Evolutionary conservation across 2,329 filamentous ascomycete genomes (phyloP), one percentile per base, ranked within the genome.

Genomic region (Cytospora leucostoma): DNA sequence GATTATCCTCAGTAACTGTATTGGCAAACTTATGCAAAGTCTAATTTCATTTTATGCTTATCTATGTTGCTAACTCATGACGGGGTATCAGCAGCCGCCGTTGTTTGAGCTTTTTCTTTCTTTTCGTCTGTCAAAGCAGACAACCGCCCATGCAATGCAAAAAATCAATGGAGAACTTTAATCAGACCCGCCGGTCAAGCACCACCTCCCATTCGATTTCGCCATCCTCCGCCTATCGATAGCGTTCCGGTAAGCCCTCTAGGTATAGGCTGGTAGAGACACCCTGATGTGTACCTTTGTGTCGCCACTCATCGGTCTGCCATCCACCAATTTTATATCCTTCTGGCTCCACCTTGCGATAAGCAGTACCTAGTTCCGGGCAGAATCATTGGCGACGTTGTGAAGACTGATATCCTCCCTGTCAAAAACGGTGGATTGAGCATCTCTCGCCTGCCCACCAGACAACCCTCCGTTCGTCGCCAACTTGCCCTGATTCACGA

Each of bases 401-500:
- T 69, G 67, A 19, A 69, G 56, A 60, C 68, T 69, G n/a, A 17
- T 27, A 35, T 7, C 51, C 66, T 17, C 66, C 53, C 50, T 47
- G 32, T 55, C 19, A 52, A 35, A n/a, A 56, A 33, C 35, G n/a
- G 37, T 57, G 17, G 2, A 32, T 44, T 15, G n/a, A 27, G 35
- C 40, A 56, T 17, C 49, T 34, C 12, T 15, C 27, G n/a, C 17
- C 12, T 11, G 61, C 27, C 34, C 35, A 65, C 71, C 27, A 27
- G 27, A 27, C 27, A 4, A 27, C 27, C 27, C 55, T 71, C 75
- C 74, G 63, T 68, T 68, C 65, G 33, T 61, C 66, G n/a, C 59
- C 61, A 27, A 27, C 27, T 32, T 65, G 38, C 27, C 64, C 61
- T 13, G 53, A 50, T 21, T 40, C 52, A 51, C 19, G 51, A 27